Percentiles rank a stretch among this genome's conserved stretches.
Evolutionary conservation across 2,329 filamentous ascomycete species (phyloP).

Genomic region (Neofusicoccum ribis): DNA sequence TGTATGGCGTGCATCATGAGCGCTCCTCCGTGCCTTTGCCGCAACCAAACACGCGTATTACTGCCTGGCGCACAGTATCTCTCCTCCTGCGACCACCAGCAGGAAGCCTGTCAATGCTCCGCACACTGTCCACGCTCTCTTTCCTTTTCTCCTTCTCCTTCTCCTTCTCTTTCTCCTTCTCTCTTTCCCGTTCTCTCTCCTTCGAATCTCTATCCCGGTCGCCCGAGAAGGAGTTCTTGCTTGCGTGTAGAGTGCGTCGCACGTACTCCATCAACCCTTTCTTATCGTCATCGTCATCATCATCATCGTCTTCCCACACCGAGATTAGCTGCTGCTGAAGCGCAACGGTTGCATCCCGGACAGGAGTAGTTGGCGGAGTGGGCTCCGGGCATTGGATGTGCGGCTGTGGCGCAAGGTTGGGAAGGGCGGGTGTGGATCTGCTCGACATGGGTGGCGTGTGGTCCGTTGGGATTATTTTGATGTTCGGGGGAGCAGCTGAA

Average conservation of each 20-base stretch:
- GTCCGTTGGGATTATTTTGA: background rate
- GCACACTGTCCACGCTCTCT: background rate
- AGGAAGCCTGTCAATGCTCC: background rate
- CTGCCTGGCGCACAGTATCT: conserved; percentile 11
- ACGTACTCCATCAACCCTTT: conserved; percentile 9
- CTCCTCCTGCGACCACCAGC: background rate
- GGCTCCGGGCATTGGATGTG: background rate
- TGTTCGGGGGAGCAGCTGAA: background rate
- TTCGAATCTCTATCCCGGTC: background rate
- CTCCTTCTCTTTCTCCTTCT: background rate
- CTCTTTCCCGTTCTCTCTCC: background rate
- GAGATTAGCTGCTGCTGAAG: conserved; percentile 12
- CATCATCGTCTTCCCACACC: conserved; percentile 15
- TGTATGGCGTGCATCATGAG: background rate
- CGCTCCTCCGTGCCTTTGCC: background rate
- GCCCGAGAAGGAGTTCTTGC: conserved; percentile 12
- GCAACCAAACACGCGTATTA: conserved; percentile 15
- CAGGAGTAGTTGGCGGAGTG: conserved; percentile 6
- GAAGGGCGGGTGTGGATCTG: background rate
- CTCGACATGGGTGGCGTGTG: background rate
- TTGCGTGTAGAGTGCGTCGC: conserved; percentile 6
- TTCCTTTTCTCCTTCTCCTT: background rate
- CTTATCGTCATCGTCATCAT: conserved; percentile 14
- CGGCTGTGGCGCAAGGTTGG: conserved; percentile 2
- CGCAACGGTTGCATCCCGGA: conserved; percentile 4